Conservation (phyloP, 106 monocot genomes). For the Vanilla planifolia region DNA sequence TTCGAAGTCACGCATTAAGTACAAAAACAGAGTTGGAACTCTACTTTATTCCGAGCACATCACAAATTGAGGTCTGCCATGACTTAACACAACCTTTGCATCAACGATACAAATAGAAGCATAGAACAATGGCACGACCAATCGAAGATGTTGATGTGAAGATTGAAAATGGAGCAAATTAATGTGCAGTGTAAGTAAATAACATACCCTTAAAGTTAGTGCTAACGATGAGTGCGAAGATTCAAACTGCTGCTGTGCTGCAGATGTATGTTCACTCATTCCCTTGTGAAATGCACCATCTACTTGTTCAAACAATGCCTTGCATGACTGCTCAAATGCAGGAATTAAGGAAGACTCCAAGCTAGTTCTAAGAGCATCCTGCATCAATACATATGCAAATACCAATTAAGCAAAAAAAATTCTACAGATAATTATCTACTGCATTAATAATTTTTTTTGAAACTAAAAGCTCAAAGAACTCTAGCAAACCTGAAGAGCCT, state of each 20-base stretch:
- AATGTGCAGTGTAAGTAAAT: background rate
- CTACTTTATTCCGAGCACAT: too few relatives aligned
- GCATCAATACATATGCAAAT: slow-evolving; percentile 2
- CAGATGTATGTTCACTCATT: slow-evolving; percentile 71
- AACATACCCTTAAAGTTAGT: slow-evolving; percentile 70
- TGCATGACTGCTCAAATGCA: slow-evolving; percentile 91
- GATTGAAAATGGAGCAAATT: too few relatives aligned
- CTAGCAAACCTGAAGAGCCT: slow-evolving; percentile 71
- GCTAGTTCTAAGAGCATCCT: slow-evolving; percentile 69
- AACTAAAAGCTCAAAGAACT: background rate
- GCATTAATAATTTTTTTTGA: background rate
- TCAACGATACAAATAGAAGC: too few relatives aligned
- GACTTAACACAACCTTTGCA: too few relatives aligned
- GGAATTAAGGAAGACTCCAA: slow-evolving; percentile 78
- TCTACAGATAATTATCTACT: background rate
- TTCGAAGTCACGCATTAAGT: too few relatives aligned
- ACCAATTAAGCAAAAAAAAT: slow-evolving; percentile 3
- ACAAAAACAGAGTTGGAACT: too few relatives aligned
- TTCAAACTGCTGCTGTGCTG: slow-evolving; percentile 77
- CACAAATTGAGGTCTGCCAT: too few relatives aligned
- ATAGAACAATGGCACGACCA: too few relatives aligned
- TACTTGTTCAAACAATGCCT: slow-evolving; percentile 88
- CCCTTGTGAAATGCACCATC: slow-evolving; percentile 83
- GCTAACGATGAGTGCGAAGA: slow-evolving; percentile 61
- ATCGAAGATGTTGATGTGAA: too few relatives aligned